Evolutionary conservation across 768 basidiomycete genomes (phyloP).

Genomic region (Punctularia strigosozonata): DNA sequence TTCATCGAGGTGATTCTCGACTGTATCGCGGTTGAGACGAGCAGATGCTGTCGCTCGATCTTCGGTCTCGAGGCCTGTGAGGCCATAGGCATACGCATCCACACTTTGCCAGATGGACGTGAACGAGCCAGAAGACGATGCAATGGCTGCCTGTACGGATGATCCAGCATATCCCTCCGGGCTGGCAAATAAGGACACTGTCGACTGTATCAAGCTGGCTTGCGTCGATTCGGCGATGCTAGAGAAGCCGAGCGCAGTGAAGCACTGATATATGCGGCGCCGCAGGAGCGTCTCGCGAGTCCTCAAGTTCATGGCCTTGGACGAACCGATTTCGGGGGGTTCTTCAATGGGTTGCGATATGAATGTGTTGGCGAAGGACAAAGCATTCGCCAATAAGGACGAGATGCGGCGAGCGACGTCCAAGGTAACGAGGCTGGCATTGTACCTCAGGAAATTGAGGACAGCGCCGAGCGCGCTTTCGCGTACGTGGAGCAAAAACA

Average conservation of each 20-base stretch:
- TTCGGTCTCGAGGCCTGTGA: conserved; percentile 60
- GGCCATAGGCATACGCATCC: conserved; percentile 89
- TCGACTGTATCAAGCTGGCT: conserved; percentile 66
- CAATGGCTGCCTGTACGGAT: conserved; percentile 85
- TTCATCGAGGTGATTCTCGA: conserved; percentile 70
- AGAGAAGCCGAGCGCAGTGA: conserved; percentile 66
- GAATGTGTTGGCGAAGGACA: conserved; percentile 85
- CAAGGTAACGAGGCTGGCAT: conserved; percentile 68
- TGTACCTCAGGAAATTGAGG: conserved; percentile 77
- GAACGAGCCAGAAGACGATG: conserved; percentile 74
- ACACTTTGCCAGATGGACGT: conserved; percentile 74
- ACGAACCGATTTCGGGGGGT: conserved; percentile 27
- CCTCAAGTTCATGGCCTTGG: conserved; percentile 45
- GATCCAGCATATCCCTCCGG: conserved; percentile 77
- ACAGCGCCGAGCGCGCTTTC: conserved; percentile 87
- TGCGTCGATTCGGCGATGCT: conserved; percentile 81
- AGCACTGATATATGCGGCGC: conserved; percentile 82
- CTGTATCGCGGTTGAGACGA: conserved; percentile 63
- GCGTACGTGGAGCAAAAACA: conserved; percentile 81
- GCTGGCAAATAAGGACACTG: conserved; percentile 73
- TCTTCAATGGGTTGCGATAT: conserved; percentile 62
- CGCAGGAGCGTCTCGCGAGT: conserved; percentile 78
- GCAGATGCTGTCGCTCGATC: conserved; percentile 28
- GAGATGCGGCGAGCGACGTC: conserved; percentile 87
- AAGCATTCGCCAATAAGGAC: conserved; percentile 76